phyloP scores from a whole-genome alignment of 2,329 filamentous ascomycete species.

The Periconia sp. region DNA sequence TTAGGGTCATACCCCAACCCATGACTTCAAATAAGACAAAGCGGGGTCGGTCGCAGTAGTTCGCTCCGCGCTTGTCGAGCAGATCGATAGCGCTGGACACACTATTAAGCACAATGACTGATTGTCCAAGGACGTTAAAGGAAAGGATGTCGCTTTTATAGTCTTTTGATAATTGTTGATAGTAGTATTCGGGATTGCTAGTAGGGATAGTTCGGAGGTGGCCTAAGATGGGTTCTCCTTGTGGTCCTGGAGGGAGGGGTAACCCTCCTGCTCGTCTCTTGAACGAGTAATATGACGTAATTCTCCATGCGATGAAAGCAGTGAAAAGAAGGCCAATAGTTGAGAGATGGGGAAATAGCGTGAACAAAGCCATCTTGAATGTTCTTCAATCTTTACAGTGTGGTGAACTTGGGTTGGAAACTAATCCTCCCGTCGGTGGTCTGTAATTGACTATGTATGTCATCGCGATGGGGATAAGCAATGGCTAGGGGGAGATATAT shows the following conservation, averaged over 20 bases:
- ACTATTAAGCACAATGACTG: constrained; percentile 54
- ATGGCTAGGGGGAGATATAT: too few relatives aligned
- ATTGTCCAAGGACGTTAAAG: constrained; percentile 46
- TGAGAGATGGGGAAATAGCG: too few relatives aligned
- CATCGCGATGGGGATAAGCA: too few relatives aligned
- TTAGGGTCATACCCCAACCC: constrained; percentile 54
- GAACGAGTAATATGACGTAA: too few relatives aligned
- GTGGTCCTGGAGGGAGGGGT: constrained; percentile 26
- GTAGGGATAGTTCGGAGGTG: constrained; percentile 25
- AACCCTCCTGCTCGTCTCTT: too few relatives aligned
- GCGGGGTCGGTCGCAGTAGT: constrained; percentile 54
- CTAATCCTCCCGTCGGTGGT: too few relatives aligned
- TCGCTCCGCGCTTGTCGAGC: constrained; percentile 53
- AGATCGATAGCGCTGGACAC: constrained; percentile 52
- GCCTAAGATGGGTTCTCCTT: constrained; percentile 25
- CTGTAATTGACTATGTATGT: too few relatives aligned
- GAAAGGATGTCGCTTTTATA: constrained; percentile 38
- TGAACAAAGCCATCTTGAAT: too few relatives aligned
- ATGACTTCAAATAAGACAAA: constrained; percentile 51
- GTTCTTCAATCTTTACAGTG: too few relatives aligned
- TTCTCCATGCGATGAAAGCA: too few relatives aligned
- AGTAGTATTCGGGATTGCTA: constrained; percentile 25
- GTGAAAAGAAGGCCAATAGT: too few relatives aligned
- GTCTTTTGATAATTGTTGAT: constrained; percentile 16
- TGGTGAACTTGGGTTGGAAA: too few relatives aligned